Base-by-base conservation (phyloP, 306 rosid species). In the Corylus heterophylla region DNA sequence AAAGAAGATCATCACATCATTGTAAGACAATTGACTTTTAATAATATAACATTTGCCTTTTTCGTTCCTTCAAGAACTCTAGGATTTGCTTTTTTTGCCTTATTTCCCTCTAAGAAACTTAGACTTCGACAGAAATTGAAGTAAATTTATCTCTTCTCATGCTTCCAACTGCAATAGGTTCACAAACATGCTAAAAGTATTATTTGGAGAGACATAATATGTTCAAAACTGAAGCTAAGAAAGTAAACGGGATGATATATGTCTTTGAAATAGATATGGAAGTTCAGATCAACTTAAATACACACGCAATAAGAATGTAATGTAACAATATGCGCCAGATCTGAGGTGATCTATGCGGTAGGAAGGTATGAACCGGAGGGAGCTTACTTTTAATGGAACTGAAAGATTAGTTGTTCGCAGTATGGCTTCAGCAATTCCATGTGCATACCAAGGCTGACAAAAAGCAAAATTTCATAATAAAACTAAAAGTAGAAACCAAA, bases 351-450 rank as follows among this genome's bases (percentile, higher is more conserved):
- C 29, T 58, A 39, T 76, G 17, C 66, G 12, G 75, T 11, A 3
- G 35, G 51, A 39, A 47, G 14, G 17, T 55, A 42, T 16, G 54
- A 74, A 37, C 76, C 31, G 76, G 71, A 79, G 71, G 75, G 85
- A 35, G 51, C 97, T 87, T 85, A 94, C 97, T 88, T 89, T 94
- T 35, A 94, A 86, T 51, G 98, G 98, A 84, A 92, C 89, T n/a
- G 98, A 94, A 83, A 94, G 92, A 76, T 91, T 94, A 80, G 98
- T 92, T 59, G 98, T 94, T 58, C 97, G 98, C 98, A 92, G 85
- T 84, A 94, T 94, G 87, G 98, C 88, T 89, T 91, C 97, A 35
- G 95, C 98, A 83, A 94, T 94, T 68, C 98, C 98, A 83, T 89
- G 98, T 35, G 98, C 97, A 88, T 94, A 94, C 97, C 98, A 94